These are phyloP conservation scores for Exidia glandulosa DNA, from an alignment of 768 basidiomycete species.

Conservation along the genomic window DNA sequence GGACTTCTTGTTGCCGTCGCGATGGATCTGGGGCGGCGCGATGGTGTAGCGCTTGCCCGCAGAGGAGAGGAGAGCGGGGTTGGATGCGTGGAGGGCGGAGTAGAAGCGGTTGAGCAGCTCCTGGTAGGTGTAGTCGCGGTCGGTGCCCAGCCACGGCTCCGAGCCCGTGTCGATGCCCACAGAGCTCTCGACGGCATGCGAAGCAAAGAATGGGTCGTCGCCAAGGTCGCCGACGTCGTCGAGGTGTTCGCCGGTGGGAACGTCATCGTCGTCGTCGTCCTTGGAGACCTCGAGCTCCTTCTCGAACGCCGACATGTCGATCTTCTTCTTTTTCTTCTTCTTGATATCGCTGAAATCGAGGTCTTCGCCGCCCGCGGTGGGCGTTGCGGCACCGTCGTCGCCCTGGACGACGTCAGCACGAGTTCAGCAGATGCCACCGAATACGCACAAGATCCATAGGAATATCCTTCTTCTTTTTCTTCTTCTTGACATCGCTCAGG, in stretches of 20 bases:
- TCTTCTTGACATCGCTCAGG: slow-evolving; percentile 88
- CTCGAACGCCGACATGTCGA: slow-evolving; percentile 89
- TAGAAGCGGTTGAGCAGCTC: slow-evolving; percentile 97
- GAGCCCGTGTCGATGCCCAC: slow-evolving; percentile 60
- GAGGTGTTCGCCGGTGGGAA: slow-evolving; percentile 25
- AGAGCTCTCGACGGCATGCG: slow-evolving; percentile 30
- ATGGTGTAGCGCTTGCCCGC: slow-evolving; percentile 93
- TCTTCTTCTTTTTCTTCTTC: slow-evolving; percentile 84
- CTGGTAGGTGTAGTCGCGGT: slow-evolving; percentile 91
- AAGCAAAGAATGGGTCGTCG: slow-evolving; percentile 62
- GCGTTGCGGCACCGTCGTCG: slow-evolving; percentile 31
- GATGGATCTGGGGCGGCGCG: slow-evolving; percentile 84
- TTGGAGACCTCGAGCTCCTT: slow-evolving; percentile 72
- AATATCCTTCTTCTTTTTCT: slow-evolving; percentile 89
- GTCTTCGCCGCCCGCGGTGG: slow-evolving; percentile 42
- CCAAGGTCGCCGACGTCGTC: slow-evolving; percentile 55
- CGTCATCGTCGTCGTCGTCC: slow-evolving; percentile 51
- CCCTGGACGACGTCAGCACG: slow-evolving; percentile 27
- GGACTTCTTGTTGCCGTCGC: slow-evolving; percentile 95
- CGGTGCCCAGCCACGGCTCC: slow-evolving; percentile 84
- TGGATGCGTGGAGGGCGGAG: slow-evolving; percentile 79
- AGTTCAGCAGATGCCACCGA: not conserved
- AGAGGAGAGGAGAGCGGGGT: slow-evolving; percentile 78
- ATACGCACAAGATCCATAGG: slow-evolving; percentile 33
- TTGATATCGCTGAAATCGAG: slow-evolving; percentile 93